These are phyloP conservation scores for Eucalyptus virginea DNA, from an alignment of 345 rosid genomes.

Conservation along the genomic window DNA sequence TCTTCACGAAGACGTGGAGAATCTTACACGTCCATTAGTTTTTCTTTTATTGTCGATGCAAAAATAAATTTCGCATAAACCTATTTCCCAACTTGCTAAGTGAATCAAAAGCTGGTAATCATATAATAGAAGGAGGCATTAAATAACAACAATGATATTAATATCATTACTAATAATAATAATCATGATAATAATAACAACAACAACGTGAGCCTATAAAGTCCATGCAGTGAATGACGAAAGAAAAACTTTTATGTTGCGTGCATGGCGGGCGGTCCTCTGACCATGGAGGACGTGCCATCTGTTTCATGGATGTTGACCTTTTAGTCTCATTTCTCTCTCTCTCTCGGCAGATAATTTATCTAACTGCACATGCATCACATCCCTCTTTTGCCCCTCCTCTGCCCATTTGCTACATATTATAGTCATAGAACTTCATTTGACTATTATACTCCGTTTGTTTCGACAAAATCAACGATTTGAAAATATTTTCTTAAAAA, in stretches of 20 bases:
- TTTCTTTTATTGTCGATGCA: background rate
- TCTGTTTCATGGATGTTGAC: constrained; percentile 8
- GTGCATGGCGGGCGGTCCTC: constrained; percentile 30
- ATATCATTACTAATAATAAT: background rate
- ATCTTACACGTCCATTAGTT: background rate
- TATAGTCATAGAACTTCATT: background rate
- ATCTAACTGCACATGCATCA: background rate
- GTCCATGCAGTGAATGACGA: constrained; percentile 11
- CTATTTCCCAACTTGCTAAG: background rate
- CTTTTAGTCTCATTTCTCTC: background rate
- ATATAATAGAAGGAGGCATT: background rate
- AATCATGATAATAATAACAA: background rate
- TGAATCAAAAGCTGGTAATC: background rate
- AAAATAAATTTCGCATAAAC: background rate
- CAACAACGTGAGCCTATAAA: constrained; percentile 4
- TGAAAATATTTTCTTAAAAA: background rate
- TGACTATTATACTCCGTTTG: background rate
- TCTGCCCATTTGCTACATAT: background rate
- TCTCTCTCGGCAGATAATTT: background rate
- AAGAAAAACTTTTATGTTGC: constrained; percentile 10
- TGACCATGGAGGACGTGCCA: constrained; percentile 15
- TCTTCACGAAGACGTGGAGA: background rate
- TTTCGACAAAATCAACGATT: background rate
- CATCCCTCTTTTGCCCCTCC: background rate
- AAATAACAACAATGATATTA: background rate